Conservation (phyloP, 345 rosid species). For the Corchorus olitorius region DNA sequence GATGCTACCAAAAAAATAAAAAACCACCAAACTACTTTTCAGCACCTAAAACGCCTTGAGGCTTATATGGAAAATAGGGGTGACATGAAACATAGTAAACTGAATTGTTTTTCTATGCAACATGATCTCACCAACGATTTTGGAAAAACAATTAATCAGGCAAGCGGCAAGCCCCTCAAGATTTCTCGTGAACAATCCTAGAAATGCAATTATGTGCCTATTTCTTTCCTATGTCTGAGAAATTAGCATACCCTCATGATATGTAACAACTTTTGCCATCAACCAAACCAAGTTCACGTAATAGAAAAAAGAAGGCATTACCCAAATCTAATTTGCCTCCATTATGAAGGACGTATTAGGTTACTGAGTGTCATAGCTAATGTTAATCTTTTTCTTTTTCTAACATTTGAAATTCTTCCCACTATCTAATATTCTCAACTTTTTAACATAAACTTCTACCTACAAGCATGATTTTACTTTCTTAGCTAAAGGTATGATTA, state of each 20-base stretch:
- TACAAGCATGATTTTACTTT: too few relatives aligned
- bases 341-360: not conserved
- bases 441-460: not conserved
- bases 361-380: not conserved
- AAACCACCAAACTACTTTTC: not conserved
- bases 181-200: not conserved
- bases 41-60: not conserved
- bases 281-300: not conserved
- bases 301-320: not conserved
- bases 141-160: not conserved
- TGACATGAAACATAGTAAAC: not conserved
- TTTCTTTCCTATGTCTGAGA: not conserved
- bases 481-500: not conserved
- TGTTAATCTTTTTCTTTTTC: not conserved
- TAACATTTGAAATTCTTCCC: not conserved
- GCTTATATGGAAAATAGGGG: not conserved
- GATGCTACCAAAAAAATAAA: not conserved
- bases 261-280: not conserved
- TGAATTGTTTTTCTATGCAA: not conserved
- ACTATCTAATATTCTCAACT: not conserved
- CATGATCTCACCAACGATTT: not conserved
- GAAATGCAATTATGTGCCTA: not conserved
- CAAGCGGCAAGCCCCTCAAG: not conserved
- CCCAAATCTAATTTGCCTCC: not conserved
- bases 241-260: not conserved